Base-by-base conservation (phyloP, 2,329 filamentous ascomycete genomes). In the Exophiala viscosa region DNA sequence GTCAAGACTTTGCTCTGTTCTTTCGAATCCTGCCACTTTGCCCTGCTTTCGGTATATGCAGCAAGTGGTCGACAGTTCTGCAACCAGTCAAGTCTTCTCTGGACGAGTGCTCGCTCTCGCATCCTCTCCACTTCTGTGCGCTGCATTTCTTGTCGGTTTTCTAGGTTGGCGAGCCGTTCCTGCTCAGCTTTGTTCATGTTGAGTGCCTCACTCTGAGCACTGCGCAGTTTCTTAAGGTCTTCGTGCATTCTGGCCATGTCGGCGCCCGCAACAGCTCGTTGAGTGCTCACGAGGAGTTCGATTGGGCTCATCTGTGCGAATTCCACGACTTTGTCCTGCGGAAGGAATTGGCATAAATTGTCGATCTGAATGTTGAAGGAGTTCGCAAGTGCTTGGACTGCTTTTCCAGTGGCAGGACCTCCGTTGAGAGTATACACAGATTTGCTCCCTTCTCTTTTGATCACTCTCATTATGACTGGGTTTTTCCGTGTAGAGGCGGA, bases 271-370 rank as follows among this genome's bases (percentile, higher is more conserved):
- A 90, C 91, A 32, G 93, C 93, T 65, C 90, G 84, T 57, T 96
- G 84, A 0, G 93, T 99, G 63, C 93, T 88, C 54, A 84, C 79
- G 1, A 99, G 77, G 15, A 96, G 79, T 40, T 95, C 87, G 10
- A 95, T 76, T 0, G 92, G 87, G 7, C 83, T 87, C 61, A 95
- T 81, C 4, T 82, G 86, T 4, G 93, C 90, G 67, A 99, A 99
- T 66, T 96, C 91, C 18, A 90, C 89, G 1, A 99, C 93, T 61
- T 91, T 87, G 67, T 99, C 93, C 69, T 99, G 93, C 0, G 93
- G 93, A 40, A 99, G 74, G 64, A 99, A 99, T 67, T 99, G 93
- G 68, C 93, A 99, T 2, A 99, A 78, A 62, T 99, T 99, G 74
- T 99, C 93, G 59, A 97, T 89, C 69, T 99, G 93, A 46, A 99